Evolutionary conservation across 345 rosid genomes (phyloP).

Genomic region (Tarenaya hassleriana): DNA sequence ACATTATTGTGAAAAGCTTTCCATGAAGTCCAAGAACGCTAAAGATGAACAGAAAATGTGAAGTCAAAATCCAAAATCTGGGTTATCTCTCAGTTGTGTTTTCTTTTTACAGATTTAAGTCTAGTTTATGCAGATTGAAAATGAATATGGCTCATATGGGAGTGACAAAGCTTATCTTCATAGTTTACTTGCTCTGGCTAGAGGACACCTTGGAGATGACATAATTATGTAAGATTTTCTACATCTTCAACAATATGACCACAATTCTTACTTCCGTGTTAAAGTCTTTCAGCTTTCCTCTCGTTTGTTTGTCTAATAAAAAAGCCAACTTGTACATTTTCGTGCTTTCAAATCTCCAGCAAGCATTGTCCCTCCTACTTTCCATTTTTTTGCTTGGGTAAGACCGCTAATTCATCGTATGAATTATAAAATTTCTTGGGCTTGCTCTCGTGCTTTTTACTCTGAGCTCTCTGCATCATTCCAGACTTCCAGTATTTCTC

Average conservation of each 20-base stretch:
- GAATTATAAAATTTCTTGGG: neutral
- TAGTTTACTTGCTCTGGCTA: slow-evolving; percentile 55
- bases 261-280: slow-evolving; percentile 2
- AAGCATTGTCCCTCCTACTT: neutral
- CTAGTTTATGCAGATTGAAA: slow-evolving; percentile 62
- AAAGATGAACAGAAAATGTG: neutral
- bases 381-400: neutral
- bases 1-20: neutral
- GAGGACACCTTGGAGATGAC: slow-evolving; percentile 50
- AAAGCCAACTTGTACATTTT: neutral
- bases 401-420: too few species aligned
- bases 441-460: neutral
- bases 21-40: slow-evolving; percentile 1
- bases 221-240: slow-evolving; percentile 56
- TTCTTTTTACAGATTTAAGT: neutral
- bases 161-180: slow-evolving; percentile 77
- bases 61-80: neutral
- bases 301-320: neutral
- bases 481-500: too few species aligned
- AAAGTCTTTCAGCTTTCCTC: neutral
- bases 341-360: neutral
- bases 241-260: slow-evolving; percentile 6
- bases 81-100: neutral
- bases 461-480: too few species aligned
- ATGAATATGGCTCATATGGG: slow-evolving; percentile 96